These are phyloP conservation scores for Marvania coccoides DNA, from an alignment of 139 green algal species.

Conservation along the genomic window DNA sequence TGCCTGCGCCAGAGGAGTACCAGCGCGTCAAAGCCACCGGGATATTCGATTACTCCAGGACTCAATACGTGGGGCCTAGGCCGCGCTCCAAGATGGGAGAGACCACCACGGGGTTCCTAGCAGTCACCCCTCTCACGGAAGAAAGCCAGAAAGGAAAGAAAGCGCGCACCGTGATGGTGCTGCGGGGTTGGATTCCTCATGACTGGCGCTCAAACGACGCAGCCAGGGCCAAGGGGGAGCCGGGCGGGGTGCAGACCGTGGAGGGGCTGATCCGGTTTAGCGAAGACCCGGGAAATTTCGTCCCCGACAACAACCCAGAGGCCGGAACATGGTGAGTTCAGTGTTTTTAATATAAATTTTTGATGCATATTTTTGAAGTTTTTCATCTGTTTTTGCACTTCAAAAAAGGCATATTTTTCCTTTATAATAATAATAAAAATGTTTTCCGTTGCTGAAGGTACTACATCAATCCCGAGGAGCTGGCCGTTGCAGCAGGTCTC, in stretches of 20 bases:
- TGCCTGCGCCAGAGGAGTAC: slow-evolving; percentile 27
- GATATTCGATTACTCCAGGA: slow-evolving; percentile 38
- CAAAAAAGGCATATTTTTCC: too few relatives aligned
- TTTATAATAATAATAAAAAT: too few relatives aligned
- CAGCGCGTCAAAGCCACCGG: slow-evolving; percentile 33
- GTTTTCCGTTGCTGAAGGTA: too few relatives aligned
- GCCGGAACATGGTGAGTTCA: slow-evolving; percentile 19
- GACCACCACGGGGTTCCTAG: slow-evolving; percentile 37
- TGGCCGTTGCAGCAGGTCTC: slow-evolving; percentile 37
- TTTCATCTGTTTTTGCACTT: too few relatives aligned
- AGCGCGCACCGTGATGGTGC: slow-evolving; percentile 49
- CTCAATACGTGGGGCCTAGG: slow-evolving; percentile 58
- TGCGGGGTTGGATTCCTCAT: slow-evolving; percentile 67
- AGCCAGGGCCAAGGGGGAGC: background rate
- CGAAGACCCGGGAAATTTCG: slow-evolving; percentile 58
- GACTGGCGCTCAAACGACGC: slow-evolving; percentile 30
- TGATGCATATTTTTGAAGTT: too few relatives aligned
- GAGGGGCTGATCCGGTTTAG: slow-evolving; percentile 50
- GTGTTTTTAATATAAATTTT: too few relatives aligned
- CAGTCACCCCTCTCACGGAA: slow-evolving; percentile 55
- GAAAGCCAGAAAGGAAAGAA: slow-evolving; percentile 7
- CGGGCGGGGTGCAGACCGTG: slow-evolving; percentile 12
- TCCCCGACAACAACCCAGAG: slow-evolving; percentile 57
- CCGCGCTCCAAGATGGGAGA: slow-evolving; percentile 32
- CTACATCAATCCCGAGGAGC: slow-evolving; percentile 53